Conservation (phyloP, 148 eudicot species). For the Linanthus parryae region DNA sequence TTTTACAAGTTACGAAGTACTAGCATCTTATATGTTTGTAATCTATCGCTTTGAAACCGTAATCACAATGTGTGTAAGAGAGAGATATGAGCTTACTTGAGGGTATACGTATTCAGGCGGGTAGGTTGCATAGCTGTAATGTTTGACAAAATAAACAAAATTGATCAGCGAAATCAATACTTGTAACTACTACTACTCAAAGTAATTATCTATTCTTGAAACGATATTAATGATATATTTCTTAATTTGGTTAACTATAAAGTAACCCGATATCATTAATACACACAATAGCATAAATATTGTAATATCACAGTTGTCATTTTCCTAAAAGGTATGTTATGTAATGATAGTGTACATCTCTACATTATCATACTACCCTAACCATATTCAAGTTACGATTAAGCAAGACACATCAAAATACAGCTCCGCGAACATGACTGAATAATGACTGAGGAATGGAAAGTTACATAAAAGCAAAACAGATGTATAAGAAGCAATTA, state of each 20-base stretch:
- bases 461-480: no score
- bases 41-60: not conserved
- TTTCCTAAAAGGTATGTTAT: no score
- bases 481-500: not conserved
- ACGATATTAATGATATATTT: not conserved
- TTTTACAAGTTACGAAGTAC: not conserved
- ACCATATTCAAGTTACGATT: no score
- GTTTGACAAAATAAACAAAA: not conserved
- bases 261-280: not conserved
- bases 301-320: no score
- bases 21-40: not conserved
- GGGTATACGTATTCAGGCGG: slow-evolving; percentile 50
- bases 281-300: no score
- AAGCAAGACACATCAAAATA: no score
- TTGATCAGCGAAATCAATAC: not conserved
- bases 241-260: not conserved
- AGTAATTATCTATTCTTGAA: not conserved
- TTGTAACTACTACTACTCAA: not conserved
- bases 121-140: slow-evolving; percentile 53
- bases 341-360: no score
- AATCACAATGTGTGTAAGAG: not conserved
- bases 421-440: no score
- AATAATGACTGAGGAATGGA: no score
- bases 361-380: no score
- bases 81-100: slow-evolving; percentile 40